Base-by-base conservation (phyloP, 208 protist genomes). In the Dictyostelium gargantuum region DNA sequence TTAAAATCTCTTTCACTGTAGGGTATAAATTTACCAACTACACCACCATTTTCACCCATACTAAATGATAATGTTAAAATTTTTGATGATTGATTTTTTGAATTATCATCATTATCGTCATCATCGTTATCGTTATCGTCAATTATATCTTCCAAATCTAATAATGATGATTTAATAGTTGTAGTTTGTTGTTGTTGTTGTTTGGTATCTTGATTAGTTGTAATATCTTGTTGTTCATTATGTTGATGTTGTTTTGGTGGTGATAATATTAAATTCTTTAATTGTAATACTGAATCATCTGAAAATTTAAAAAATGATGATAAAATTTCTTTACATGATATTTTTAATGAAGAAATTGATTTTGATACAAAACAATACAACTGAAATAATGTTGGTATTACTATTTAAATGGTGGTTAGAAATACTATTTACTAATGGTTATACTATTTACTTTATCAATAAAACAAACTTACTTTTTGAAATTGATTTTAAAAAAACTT, bases 241-340 rank as follows among this genome's bases (percentile, higher is more conserved):
- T 2, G 48, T 52, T 52, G 48, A 17, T 6, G 48, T 52, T 3
- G 48, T 52, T 6, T 3, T 52, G 8, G 48, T 52, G 48, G 48
- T 52, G 3, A 70, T 52, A 89, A 68, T 38, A 89, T 79, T 35
- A 89, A 68, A 52, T 66, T 46, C 23, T 89, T 89, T 32, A 89
- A 68, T 58, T 89, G 26, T 46, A 26, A 8, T 23, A 89, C 38
- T n/a, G 82, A 89, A 9, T 46, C 32, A 29, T 32, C 79, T 35
- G 74, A 89, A 61, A 89, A 89, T 68, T 89, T 89, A 38, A 89
- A 89, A 66, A 66, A 89, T n/a, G 82, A 77, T 42, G 68, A 89
- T 23, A 89, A 19, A 29, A 89, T 79, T 23, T 89, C 82, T 75
- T 76, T 89, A 89, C 82, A 89, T 40, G 82, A 89, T 48, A 79